Evolutionary conservation across 1,139 yeast genomes (phyloP), one percentile per base, ranked within the genome.

Genomic region (Zygosaccharomyces sapae): DNA sequence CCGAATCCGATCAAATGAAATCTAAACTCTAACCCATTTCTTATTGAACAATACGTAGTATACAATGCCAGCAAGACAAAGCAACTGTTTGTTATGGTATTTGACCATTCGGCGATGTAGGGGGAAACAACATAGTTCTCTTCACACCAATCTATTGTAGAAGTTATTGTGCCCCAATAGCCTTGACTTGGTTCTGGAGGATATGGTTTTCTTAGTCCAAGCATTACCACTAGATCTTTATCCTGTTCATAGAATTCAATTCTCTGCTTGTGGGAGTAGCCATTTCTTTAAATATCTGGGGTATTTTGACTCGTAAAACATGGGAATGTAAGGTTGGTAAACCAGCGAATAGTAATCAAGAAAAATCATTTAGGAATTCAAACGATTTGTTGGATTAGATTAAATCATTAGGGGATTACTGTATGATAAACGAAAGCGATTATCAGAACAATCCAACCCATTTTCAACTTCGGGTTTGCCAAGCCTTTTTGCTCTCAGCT

Each of bases 111-210:
- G n/a, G 96, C 96, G 46, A 89, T 74, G 59, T 84, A 89, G 16
- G 74, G 74, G 12, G 90, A 77, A 7, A 89, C 86, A 8, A 88
- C 92, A 63, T 89, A 89, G 69, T 89, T 90, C 64, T 89, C 97
- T 67, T 89, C 97, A 69, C 97, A 89, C 97, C 97, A 89, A 62
- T 89, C 97, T 46, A 89, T 89, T 27, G 96, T 87, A 27, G 95
- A 59, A 4, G 70, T 67, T 1, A 66, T 63, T 6, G 55, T 50
- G 9, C 71, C 72, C 72, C 72, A 68, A 49, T 59, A 67, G 0
- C 73, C 73, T 1, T 51, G 33, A 12, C 52, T 55, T 5, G 65
- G 63, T 3, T 55, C 56, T 1, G 57, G 59, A 2, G 74, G 73
- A 49, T 71, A 71, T 2, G 68, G 66, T 54, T 58, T 56, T 16